Base-by-base conservation (phyloP, 148 eudicot genomes). In the Selenicereus undatus region DNA sequence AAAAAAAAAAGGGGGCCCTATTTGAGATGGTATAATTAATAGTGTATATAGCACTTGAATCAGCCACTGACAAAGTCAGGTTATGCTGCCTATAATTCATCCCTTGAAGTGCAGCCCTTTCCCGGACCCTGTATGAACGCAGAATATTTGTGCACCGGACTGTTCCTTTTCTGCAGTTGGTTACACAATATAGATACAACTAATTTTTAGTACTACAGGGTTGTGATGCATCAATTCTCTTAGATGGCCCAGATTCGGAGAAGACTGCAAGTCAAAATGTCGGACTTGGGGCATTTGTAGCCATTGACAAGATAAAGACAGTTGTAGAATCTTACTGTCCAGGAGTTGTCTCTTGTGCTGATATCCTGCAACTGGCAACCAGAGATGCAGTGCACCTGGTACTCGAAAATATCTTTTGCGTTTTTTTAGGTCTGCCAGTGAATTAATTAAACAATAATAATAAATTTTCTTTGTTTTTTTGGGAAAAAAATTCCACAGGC, bases 281-380 rank as follows among this genome's bases (percentile, higher is more conserved):
- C 14, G 85, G 88, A 36, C 85, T 91, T 1, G 92, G 88, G 45
- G 91, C 79, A 73, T 93, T 87, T 79, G 76, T 75, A 45, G 11
- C 90, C 10, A 90, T 93, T 56, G 93, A 93, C 80, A 83, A 86
- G 42, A 90, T 93, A 43, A 93, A 93, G 86, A 43, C 6, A 4
- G 97, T 93, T 21, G 69, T 93, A 22, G 97, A 91, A 76, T 24
- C 2, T 4, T 75, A 84, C 4, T 93, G 97, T 79, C 90, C 89
- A 0, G 83, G 91, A 82, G 91, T 71, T 0, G 97, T 93, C 60
- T 91, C 94, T 26, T 93, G 97, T 78, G 84, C 97, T 21, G 97
- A 93, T 71, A 91, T 93, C 79, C 89, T 93, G 78, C 83, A 90
- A 64, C 90, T 93, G 72, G 97, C 94, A 11, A 80, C 89, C 11